Evolutionary conservation across 148 eudicot genomes (phyloP).

Genomic region (Limonium bicolor): DNA sequence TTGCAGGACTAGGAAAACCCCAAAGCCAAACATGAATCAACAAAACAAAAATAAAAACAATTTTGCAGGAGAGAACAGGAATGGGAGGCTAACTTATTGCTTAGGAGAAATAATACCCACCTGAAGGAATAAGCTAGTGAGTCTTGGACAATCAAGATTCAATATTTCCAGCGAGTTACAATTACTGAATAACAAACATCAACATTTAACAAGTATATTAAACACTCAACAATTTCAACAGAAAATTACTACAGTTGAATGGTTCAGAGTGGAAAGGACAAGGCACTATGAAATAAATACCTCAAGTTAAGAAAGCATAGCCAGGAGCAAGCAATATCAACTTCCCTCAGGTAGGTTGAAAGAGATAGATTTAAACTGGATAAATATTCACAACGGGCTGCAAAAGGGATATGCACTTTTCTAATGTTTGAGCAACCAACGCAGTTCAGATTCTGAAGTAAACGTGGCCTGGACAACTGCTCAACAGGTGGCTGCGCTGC

Average conservation of each 20-base stretch:
- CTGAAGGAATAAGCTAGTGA: conserved; percentile 82
- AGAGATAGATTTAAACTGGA: conserved; percentile 74
- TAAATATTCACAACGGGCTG: conserved; percentile 50
- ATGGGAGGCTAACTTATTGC: neutral
- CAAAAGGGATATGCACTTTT: conserved; percentile 54
- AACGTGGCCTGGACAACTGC: conserved; percentile 39
- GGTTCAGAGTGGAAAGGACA: no score
- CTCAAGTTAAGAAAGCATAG: conserved; percentile 80
- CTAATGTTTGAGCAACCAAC: conserved; percentile 86
- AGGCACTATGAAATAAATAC: conserved; percentile 12
- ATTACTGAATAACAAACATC: conserved; percentile 32
- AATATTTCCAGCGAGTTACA: conserved; percentile 67
- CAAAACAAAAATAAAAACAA: neutral
- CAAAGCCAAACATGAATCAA: neutral
- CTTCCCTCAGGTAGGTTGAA: conserved; percentile 71
- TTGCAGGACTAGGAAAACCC: conserved; percentile 48
- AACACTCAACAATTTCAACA: neutral
- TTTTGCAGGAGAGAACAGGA: neutral
- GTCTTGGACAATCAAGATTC: conserved; percentile 67
- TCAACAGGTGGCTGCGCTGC: conserved; percentile 7
- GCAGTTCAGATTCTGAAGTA: conserved; percentile 75
- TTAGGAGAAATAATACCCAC: conserved; percentile 19
- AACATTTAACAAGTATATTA: conserved; percentile 2
- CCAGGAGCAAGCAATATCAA: conserved; percentile 58
- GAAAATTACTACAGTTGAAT: no score